Conservation (phyloP, 108 stramenopile genomes). For the Cyclostephanos tholiformis region DNA sequence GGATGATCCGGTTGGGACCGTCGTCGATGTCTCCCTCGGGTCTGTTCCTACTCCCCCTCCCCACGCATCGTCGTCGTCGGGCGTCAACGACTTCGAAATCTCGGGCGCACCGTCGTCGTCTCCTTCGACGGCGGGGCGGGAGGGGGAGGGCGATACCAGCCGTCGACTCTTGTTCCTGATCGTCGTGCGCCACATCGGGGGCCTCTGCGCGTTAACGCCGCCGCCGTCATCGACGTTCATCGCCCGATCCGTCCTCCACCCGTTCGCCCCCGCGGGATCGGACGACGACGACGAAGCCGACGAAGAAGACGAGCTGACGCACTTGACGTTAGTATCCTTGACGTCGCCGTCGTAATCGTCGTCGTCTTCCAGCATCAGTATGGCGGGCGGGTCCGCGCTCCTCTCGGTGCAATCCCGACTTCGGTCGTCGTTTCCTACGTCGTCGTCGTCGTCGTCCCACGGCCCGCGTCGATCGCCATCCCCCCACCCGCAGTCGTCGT, state of each 20-base stretch:
- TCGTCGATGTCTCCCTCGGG: too few relatives aligned
- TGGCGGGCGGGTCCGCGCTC: background rate
- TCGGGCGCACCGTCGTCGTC: too few relatives aligned
- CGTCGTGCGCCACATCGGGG: background rate
- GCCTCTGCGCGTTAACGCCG: too few relatives aligned
- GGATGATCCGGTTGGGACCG: too few relatives aligned
- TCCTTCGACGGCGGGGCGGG: background rate
- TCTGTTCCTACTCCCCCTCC: too few relatives aligned
- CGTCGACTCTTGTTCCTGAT: slow-evolving; percentile 2
- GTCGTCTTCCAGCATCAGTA: background rate
- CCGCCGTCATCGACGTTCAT: background rate
- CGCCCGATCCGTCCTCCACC: background rate
- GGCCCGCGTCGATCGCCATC: too few relatives aligned
- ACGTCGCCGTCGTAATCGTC: too few relatives aligned
- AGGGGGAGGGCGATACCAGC: background rate
- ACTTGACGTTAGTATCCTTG: background rate
- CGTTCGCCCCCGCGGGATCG: background rate
- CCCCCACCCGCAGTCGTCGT: too few relatives aligned
- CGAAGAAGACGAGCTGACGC: background rate
- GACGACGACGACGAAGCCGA: background rate
- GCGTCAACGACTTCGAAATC: too few relatives aligned
- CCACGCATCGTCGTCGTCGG: background rate
- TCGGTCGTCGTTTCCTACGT: too few relatives aligned
- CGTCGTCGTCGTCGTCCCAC: too few relatives aligned
- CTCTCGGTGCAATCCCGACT: background rate